Conservation (phyloP, 768 basidiomycete genomes). For the Tulasnella calospora region DNA sequence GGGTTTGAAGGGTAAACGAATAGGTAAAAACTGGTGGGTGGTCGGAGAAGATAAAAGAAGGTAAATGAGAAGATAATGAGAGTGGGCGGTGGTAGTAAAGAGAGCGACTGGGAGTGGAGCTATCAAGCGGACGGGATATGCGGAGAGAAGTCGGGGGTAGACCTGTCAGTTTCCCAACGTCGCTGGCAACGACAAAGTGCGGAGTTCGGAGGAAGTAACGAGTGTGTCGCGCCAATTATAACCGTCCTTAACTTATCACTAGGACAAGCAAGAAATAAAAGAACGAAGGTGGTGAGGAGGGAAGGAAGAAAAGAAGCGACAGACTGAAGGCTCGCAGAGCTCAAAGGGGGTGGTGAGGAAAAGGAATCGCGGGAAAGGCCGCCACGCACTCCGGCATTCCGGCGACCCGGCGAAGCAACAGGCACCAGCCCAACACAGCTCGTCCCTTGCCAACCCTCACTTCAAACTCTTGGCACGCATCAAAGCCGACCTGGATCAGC, state of each 20-base stretch:
- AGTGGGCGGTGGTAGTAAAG: background rate
- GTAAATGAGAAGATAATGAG: background rate
- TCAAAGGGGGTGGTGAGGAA: background rate
- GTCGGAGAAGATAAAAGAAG: background rate
- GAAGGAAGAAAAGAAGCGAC: background rate
- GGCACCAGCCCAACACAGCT: background rate
- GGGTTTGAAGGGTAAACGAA: background rate
- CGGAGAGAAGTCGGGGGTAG: constrained; percentile 1
- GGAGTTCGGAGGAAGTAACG: background rate
- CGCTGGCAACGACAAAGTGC: constrained; percentile 7
- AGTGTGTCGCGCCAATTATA: background rate
- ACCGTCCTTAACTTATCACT: background rate
- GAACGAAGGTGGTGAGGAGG: background rate
- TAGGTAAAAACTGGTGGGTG: no score
- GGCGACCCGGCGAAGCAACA: background rate
- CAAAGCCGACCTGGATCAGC: background rate
- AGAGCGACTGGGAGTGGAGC: background rate
- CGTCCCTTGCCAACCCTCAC: background rate
- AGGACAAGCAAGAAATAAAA: background rate
- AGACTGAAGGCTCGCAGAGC: background rate
- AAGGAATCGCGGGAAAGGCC: background rate
- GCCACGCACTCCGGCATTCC: background rate
- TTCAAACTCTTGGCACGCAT: background rate
- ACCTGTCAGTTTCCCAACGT: background rate
- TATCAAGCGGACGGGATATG: background rate